Evolutionary conservation across 208 protist species (phyloP), one percentile per base, ranked within the genome.

Genomic region (Giardia duodenalis): DNA sequence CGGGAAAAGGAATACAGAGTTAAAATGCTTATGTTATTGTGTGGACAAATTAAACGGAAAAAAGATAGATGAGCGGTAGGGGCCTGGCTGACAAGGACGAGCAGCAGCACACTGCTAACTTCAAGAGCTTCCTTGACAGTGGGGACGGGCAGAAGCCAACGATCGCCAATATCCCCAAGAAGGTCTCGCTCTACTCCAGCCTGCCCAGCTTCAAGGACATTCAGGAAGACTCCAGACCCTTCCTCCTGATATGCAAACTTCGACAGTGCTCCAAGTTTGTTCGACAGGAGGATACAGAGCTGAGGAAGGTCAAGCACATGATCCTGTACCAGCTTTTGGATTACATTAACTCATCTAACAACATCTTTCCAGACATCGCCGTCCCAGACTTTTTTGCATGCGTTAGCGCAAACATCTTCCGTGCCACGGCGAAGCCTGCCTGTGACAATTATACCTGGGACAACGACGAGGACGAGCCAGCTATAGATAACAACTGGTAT

Each of bases 361-460:
- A 93, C n/a, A 86, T 91, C 3, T 95, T 95, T 92, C 92, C 88
- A 47, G 92, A 94, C 47, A 39, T 39, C 2, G 89, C 94, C 3
- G 92, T 95, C 42, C 92, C 92, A 43, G 93, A 95, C 46, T 93
- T 95, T 67, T 93, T 95, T 67, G 86, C 93, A 0, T 95, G 94
- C 93, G 93, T 96, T 90, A 67, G 92, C 0, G 43, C 30, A 1
- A 96, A 97, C 92, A 46, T 97, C 57, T 96, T 96, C 92, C 86
- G 95, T 44, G 92, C 94, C 2, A 87, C 96, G 0, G 92, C 95
- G 2, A 95, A 95, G 3, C 44, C 92, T 1, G 2, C n/a, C n/a
- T 94, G 94, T 67, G 92, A 90, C 86, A 48, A 92, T 44, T 67
- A 93, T 0, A 92, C 93, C 46, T 95, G 92, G 48, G 95, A 95